Evolutionary conservation across 148 eudicot species (phyloP), one percentile per base, ranked within the genome.

Genomic region (Nepenthes mirabilis): DNA sequence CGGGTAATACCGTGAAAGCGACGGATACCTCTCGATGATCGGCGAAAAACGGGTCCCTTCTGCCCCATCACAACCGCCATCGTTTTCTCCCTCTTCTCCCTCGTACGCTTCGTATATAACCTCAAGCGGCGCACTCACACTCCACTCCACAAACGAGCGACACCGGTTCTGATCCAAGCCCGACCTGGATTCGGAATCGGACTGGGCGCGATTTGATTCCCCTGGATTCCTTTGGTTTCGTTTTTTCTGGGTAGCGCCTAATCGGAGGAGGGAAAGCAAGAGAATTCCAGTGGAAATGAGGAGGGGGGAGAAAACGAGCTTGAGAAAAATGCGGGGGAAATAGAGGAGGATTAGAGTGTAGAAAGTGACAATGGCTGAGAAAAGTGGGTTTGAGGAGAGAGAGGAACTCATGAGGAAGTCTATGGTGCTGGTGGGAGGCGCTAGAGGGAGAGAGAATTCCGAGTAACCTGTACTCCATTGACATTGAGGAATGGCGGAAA

Each of bases 91-190:
- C 34, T 70, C 91, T 36, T 79, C 88, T 0, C 75, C 84, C 36
- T 83, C 90, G 45, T 76, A 68, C 55, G 61, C 86, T 57, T 89
- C 96, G 73, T 83, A 71, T 43, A 89, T 89, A 2, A 86, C 83
- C 69, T 81, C 96, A 43, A 89, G 66, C 33, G 96, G 96, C 12
- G 82, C 96, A 5, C 83, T 72, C 14, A 86, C 75, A 62, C 72
- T 68, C 96, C 93, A 86, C 34, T 80, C 85, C 34, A 66, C 36
- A 52, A 74, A 77, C 14, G 75, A 32, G 53, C 40, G 48, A 23
- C 33, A 52, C 58, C 52, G 49, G 23, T 2, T 34, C 52, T 43
- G 61, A 11, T 56, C 66, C 56, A 33, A 9, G 4, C 40, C 65
- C 36, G 61, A 55, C 36, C 33, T 45, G 33, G 47, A 6, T 14